These are phyloP conservation scores for Straminergon stramineum DNA, from an alignment of 225 moss, liverwort and hornwort genomes.

Conservation along the genomic window DNA sequence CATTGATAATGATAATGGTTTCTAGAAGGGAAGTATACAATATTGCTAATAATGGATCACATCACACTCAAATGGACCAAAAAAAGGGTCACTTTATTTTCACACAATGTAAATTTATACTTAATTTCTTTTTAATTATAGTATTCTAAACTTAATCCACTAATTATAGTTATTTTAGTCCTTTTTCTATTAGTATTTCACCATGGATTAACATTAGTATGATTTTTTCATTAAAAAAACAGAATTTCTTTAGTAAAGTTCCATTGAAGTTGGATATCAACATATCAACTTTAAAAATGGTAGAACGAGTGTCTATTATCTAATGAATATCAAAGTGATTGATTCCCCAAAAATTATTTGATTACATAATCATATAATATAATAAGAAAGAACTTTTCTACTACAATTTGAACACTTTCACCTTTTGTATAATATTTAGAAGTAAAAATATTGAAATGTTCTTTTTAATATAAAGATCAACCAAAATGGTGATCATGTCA, in stretches of 20 bases:
- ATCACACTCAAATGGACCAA: not conserved
- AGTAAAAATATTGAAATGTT: not conserved
- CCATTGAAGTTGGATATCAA: not conserved
- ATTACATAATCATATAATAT: not conserved
- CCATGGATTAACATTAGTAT: not conserved
- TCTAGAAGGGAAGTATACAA: rapidly evolving
- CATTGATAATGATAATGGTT: not conserved
- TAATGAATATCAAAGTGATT: not conserved
- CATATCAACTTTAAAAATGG: rapidly evolving
- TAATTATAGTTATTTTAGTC: not conserved
- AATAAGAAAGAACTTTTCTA: not conserved
- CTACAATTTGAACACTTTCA: not conserved
- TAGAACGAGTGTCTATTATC: not conserved
- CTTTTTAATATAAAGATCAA: not conserved
- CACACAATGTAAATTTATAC: not conserved
- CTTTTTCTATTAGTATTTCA: not conserved
- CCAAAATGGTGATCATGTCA: not conserved
- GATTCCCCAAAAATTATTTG: not conserved
- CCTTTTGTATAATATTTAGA: not conserved
- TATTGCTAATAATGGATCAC: not conserved
- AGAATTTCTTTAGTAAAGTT: not conserved
- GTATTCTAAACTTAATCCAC: rapidly evolving
- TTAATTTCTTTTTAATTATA: too few relatives aligned
- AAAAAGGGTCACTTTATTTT: not conserved
- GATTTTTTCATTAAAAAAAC: not conserved